Base-by-base conservation (phyloP, 805 yeast species). In the Candida argentea region DNA sequence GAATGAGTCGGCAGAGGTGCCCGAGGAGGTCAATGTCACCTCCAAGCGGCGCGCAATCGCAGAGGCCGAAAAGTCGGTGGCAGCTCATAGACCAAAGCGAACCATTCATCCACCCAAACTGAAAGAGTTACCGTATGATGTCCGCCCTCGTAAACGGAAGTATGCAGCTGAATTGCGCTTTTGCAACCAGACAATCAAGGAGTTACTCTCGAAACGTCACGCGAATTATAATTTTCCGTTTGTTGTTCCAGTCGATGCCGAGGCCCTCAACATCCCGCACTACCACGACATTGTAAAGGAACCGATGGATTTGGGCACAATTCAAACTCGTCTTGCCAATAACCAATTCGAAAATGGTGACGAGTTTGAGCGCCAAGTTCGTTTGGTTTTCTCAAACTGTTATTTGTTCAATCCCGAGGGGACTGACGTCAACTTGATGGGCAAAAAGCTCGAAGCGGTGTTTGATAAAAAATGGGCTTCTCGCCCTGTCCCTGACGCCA, bases 31-130 rank as follows among this genome's bases (percentile, higher is more conserved):
- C 22, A 17, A 57, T 1, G 59, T 62, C 1, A 50, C 53, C 11
- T 24, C 40, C 4, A 31, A 33, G 18, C 36, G 40, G 25, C 26
- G 75, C 10, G 64, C 71, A 13, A 82, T 81, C 7, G 58, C 59
- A n/a, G 69, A 79, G 27, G 70, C 31, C 10, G 38, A 31, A 22
- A 94, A 85, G 35, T 73, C 80, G 18, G 65, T 70, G 5, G 74
- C 77, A 14, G 82, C 76, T 29, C 91, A 87, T 17, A 69, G 98
- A 40, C 97, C 97, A 21, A 89, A 89, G 55, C 73, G 98, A 41
- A 91, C 85, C 41, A 85, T 91, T 26, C 96, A 87, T 51, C 98
- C 98, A 3, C 98, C 98, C 30, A 79, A 82, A 48, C 83, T 95
- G 18, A 84, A 84, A 48, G 96, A 91, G 50, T 73, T 87, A 52